Base-by-base conservation (phyloP, 2,329 filamentous ascomycete species). In the Anthostomella pinea region DNA sequence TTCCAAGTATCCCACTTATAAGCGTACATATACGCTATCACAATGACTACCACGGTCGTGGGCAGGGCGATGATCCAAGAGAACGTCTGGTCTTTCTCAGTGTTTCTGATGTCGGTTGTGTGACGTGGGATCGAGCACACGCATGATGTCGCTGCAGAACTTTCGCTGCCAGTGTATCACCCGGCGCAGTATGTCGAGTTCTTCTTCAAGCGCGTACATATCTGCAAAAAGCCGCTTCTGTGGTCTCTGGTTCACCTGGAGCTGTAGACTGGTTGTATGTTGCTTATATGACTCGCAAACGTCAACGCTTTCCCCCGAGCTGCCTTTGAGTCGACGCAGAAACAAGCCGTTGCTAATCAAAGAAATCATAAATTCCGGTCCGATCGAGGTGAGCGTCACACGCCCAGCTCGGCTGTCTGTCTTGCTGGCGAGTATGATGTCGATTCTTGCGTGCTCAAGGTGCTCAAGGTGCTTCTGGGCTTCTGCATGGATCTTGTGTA, bases 61-160 rank as follows among this genome's bases (percentile, higher is more conserved):
- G 43, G 44, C 8, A 51, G 4, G 0, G 35, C 42, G n/a, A 38
- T 20, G n/a, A 41, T 29, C 43, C 39, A 51, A 26, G 45, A 51
- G 3, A 46, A 18, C 16, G 15, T 29, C 28, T 43, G 33, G 16
- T 38, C 33, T 15, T 38, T 29, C 7, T 44, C 32, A 3, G 26
- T 52, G 19, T 48, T 24, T 14, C 43, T 41, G 16, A 52, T 47
- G 16, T 46, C 39, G 3, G 35, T 31, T 8, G 39, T 47, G 39
- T 48, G 43, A 45, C 3, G 13, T 16, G 5, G 43, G 39, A 14
- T 45, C 43, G 8, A 45, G 28, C 8, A 45, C 42, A 15, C 39
- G 23, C 5, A 38, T 13, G 15, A 42, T 30, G 23, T 42, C 30
- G n/a, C 19, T 17, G 23, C 33, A 37, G 26, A 42, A 45, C n/a